Evolutionary conservation across 495 filamentous ascomycete genomes (phyloP).

Genomic region (Melanomma pulvis-pyrius): DNA sequence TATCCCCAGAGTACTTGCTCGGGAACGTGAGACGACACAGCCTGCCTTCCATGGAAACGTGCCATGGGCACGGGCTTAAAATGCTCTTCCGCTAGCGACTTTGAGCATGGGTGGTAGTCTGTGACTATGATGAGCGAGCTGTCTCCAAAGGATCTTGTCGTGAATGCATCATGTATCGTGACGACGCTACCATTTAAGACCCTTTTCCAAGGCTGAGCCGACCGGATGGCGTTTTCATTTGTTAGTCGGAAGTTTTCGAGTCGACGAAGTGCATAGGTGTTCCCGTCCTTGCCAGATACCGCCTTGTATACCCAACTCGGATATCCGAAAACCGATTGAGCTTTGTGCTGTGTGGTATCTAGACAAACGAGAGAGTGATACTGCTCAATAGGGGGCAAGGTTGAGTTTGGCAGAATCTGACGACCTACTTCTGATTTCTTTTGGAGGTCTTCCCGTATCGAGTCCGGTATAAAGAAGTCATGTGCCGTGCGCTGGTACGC

Average conservation of each 20-base stretch:
- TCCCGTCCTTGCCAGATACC: conserved; percentile 82
- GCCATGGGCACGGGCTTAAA: conserved; percentile 56
- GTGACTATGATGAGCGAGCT: conserved; percentile 93
- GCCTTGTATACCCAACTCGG: conserved; percentile 95
- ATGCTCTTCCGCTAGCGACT: conserved; percentile 85
- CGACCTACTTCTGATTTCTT: conserved; percentile 82
- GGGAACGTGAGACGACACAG: conserved; percentile 56
- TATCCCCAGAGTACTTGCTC: conserved; percentile 90
- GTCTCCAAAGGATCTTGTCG: conserved; percentile 87
- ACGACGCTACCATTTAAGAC: conserved; percentile 82
- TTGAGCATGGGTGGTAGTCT: conserved; percentile 88
- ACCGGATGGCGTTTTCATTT: conserved; percentile 82
- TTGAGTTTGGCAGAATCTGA: conserved; percentile 79
- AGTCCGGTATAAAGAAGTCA: conserved; percentile 87
- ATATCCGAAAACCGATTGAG: conserved; percentile 74
- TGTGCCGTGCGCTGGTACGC: conserved; percentile 82
- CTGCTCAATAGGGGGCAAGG: conserved; percentile 76
- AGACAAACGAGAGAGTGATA: conserved; percentile 92
- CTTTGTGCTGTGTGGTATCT: conserved; percentile 78
- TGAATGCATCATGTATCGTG: conserved; percentile 88
- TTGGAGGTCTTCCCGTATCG: conserved; percentile 82
- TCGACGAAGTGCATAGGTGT: conserved; percentile 78
- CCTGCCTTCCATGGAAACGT: conserved; percentile 54
- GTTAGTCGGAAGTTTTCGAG: conserved; percentile 87
- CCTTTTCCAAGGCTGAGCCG: conserved; percentile 89